These are phyloP conservation scores for Calycina marina DNA, from an alignment of 2,329 filamentous ascomycete genomes.

Conservation along the genomic window DNA sequence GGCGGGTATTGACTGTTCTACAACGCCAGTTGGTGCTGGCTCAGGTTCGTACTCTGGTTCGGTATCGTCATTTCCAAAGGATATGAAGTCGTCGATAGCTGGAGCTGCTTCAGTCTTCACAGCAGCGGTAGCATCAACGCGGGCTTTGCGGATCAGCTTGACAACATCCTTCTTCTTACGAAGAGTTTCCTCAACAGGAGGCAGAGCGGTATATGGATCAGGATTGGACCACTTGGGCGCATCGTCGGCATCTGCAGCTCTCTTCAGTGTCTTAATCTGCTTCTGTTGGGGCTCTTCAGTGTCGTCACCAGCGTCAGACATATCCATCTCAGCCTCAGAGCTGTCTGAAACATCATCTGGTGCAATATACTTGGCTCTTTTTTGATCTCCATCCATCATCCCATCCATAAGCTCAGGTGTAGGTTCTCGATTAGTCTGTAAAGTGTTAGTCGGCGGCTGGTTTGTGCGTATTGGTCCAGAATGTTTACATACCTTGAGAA, in stretches of 20 bases:
- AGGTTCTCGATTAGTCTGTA: conserved; percentile 20
- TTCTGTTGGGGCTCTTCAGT: conserved; percentile 28
- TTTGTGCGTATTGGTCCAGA: neutral
- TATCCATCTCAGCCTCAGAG: conserved; percentile 46
- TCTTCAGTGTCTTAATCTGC: conserved; percentile 25
- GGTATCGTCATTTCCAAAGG: conserved; percentile 42
- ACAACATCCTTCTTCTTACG: conserved; percentile 77
- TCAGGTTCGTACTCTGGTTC: conserved; percentile 12
- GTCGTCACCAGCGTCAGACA: conserved; percentile 31
- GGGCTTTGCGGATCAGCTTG: conserved; percentile 80
- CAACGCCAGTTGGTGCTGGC: conserved; percentile 17
- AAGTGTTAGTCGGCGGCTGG: too few species aligned
- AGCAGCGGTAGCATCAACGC: conserved; percentile 39
- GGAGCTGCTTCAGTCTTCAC: conserved; percentile 36
- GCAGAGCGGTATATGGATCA: conserved; percentile 80
- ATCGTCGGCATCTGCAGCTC: conserved; percentile 27
- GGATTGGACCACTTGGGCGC: conserved; percentile 87
- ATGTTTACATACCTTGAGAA: conserved; percentile 12
- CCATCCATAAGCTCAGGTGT: conserved; percentile 23
- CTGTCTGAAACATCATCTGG: conserved; percentile 47
- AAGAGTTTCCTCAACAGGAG: conserved; percentile 58
- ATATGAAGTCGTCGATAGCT: conserved; percentile 75
- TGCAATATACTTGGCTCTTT: conserved; percentile 34
- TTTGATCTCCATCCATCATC: conserved; percentile 19
- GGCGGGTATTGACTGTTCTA: neutral